Evolutionary conservation across 345 rosid species (phyloP), one percentile per base, ranked within the genome.

Genomic region (Schrenkiella parvula): DNA sequence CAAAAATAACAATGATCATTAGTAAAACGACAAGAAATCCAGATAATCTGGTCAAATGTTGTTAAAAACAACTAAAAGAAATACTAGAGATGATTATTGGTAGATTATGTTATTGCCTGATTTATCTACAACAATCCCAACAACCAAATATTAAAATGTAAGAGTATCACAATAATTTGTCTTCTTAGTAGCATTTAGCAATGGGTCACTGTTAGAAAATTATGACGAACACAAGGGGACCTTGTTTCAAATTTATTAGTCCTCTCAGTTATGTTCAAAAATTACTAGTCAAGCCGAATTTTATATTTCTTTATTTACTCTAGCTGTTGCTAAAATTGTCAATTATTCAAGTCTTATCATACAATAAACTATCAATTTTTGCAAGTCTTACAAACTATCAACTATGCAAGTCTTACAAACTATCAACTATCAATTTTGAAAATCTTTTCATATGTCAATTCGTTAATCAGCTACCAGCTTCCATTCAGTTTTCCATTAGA

Each of bases 11-110:
- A 55, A 41, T 54, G 56, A 64, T 23, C 32, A 62, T 41, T 63
- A 53, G 35, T 2, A 65, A 65, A 50, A 65, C 42, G 60, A 65
- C 77, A 65, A 23, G 51, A 51, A 46, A 35, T 56, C 34, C 42
- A 34, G 70, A 56, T 56, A 66, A 64, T 66, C 4, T 65, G 60
- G 72, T 66, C 78, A 73, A 74, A 66, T 66, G 48, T 47, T 74
- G 66, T 74, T 74, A 38, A 47, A 74, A 37, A 46, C 48, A 44
- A 43, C 57, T 46, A 42, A 44, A 54, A 46, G 10, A 56, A 37
- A 48, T 28, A 39, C 21, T 28, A 15, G 5, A 51, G 3, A 14
- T 7, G 39, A 32, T 28, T 55, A 64, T 66, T 29, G 37, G 68
- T 64, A 23, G 48, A 46, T 37, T 48, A 32, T 44, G n/a, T 29